A percentile compares a stretch with the other conserved stretches of the same genome.
Evolutionary conservation across 2,329 filamentous ascomycete species (phyloP).

Genomic region (Talaromyces sp.): DNA sequence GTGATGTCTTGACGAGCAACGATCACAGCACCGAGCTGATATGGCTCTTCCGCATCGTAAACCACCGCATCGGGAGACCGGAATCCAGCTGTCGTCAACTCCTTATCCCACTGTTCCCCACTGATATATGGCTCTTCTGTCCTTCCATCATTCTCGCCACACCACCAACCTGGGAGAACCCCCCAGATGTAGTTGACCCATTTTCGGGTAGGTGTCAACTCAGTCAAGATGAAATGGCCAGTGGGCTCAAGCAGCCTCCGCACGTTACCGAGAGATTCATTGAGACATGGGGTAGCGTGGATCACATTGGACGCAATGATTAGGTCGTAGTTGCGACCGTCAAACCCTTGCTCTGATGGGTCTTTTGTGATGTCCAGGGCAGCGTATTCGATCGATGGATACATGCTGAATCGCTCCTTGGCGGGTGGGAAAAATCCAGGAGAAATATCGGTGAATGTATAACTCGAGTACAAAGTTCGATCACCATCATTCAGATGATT

Average conservation of each 20-base stretch:
- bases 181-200: constrained; percentile 34
- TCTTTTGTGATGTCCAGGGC: constrained; percentile 35
- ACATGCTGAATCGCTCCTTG: constrained; percentile 23
- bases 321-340: constrained; percentile 33
- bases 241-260: constrained; percentile 40
- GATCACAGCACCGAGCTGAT: constrained; percentile 13
- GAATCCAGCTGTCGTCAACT: constrained; percentile 24
- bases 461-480: constrained; percentile 22
- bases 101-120: constrained; percentile 18
- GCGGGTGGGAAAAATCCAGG: constrained; percentile 32
- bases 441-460: constrained; percentile 36
- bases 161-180: constrained; percentile 45
- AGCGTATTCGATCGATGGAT: constrained; percentile 30
- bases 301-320: constrained; percentile 38
- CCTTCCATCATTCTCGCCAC: constrained; percentile 25
- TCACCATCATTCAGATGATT: constrained; percentile 6
- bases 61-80: constrained; percentile 5
- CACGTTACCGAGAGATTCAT: constrained; percentile 30
- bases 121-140: constrained; percentile 22
- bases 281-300: constrained; percentile 25
- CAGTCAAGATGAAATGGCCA: constrained; percentile 51
- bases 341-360: constrained; percentile 33
- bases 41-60: constrained; percentile 7
- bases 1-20: constrained; percentile 9
- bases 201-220: constrained; percentile 33